Evolutionary conservation across 2,329 filamentous ascomycete genomes (phyloP), one percentile per base, ranked within the genome.

Genomic region (Aureobasidium sp.): DNA sequence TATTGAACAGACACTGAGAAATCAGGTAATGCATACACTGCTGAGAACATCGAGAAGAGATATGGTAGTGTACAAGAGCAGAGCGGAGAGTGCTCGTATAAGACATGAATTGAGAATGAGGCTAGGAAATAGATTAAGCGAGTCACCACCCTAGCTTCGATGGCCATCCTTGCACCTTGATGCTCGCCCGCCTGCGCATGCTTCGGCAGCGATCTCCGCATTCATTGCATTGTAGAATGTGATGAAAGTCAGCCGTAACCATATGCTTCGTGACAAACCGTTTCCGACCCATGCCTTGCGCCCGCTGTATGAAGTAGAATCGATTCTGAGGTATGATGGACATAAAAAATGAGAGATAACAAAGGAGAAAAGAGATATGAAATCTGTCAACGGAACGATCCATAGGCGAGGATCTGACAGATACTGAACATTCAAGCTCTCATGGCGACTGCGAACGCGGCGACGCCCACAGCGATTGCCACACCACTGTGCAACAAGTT

Each of bases 401-500:
- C 9, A 13, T 7, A 9, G 11, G 13, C 11, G 34, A 42, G 16
- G 36, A 25, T 36, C 5, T 11, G 30, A 32, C 15, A 6, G 39
- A 25, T 15, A 1, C 10, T 5, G n/a, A 55, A 30, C n/a, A 39
- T 3, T 39, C 25, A 58, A 32, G 30, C 34, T 30, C 34, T 45
- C 8, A 61, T 29, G 42, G 50, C 49, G 34, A 54, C 32, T 5
- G 50, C 50, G n/a, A 53, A 53, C 21, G 61, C 61, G 15, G 61
- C 61, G n/a, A 62, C 47, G 9, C 61, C 29, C 44, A 62, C 48
- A 44, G 53, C 61, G 34, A 62, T 47, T 9, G 61, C 61, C 2
- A 49, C 52, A n/a, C 52, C 53, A 47, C 61, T 62, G 36, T 30
- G 10, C 30, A 39, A 30, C 13, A 5, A n/a, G 61, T 58, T 37